Conservation (phyloP, 202 grass and related monocot species). For the Carex arenaria region DNA sequence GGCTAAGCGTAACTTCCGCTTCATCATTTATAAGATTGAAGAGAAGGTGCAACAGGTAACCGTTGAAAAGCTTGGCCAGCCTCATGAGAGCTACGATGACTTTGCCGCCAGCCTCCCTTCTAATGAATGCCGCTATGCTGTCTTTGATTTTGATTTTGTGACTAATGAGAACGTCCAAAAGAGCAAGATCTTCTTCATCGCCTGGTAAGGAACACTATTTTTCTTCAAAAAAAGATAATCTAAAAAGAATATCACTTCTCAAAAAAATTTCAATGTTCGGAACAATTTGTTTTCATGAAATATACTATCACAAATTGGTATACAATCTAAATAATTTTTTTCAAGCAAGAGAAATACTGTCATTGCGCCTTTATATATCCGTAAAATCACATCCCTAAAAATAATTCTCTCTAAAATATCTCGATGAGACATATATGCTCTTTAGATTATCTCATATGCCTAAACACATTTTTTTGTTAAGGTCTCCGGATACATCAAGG, state of each 20-base stretch:
- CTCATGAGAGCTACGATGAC: slow-evolving; percentile 65
- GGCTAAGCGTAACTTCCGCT: slow-evolving; percentile 84
- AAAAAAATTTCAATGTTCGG: not conserved
- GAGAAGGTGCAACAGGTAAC: slow-evolving; percentile 75
- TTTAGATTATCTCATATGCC: not conserved
- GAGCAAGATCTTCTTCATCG: slow-evolving; percentile 99
- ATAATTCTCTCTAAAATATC: not conserved
- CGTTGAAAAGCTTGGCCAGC: slow-evolving; percentile 62
- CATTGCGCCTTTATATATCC: not conserved
- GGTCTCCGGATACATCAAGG: slow-evolving; percentile 65
- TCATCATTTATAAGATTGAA: slow-evolving; percentile 87
- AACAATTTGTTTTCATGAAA: not conserved
- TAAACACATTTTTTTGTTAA: not conserved
- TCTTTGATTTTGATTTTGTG: slow-evolving; percentile 86
- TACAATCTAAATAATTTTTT: not conserved
- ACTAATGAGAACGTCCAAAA: slow-evolving; percentile 90
- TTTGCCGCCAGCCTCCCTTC: slow-evolving; percentile 53
- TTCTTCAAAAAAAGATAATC: not conserved
- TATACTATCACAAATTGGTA: too few relatives aligned
- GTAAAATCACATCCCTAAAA: not conserved
- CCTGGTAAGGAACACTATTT: slow-evolving; percentile 44
- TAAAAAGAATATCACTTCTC: not conserved
- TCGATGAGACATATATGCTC: not conserved
- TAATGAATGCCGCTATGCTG: slow-evolving; percentile 82
- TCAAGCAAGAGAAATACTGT: not conserved